Base-by-base conservation (phyloP, 768 basidiomycete genomes). In the Psilocybe cyanescens region DNA sequence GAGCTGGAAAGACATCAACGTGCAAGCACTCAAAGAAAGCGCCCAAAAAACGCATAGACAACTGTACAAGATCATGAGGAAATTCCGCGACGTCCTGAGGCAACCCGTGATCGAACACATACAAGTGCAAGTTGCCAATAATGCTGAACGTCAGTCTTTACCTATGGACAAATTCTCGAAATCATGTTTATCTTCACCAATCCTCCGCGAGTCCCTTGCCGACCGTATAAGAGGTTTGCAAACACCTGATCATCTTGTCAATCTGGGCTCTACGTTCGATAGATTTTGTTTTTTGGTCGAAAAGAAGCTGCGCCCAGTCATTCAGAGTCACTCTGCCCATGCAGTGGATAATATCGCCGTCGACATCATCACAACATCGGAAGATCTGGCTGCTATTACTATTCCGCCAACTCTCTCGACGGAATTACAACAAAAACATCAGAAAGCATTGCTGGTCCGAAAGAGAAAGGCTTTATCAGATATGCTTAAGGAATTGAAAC, bases 1-100 rank as follows among this genome's bases (percentile, higher is more conserved):
- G 1, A 98, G 95, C 69, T 99, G 97, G 97, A 97, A 92, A 74
- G 97, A 99, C 70, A 79, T 95, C 70, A 99, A 99, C 68, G 91
- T 99, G 8, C 90, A 93, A 64, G 95, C 97, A 2, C 81, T 99
- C 60, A 92, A 91, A 72, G 89, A 91, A 62, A 97, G 95, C 70
- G 95, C 97, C 0, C 87, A 91, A 61, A 87, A 82, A 68, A 95
- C 94, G 1, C 97, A 99, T 72, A 89, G 88, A 60, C 93, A 96
- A 64, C 79, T 99, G 2, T 95, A 94, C 83, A 94, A 93, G 72
- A 83, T 87, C 64, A 85, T 98, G 61, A 86, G 94, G 55, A 97
- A 94, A 77, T 97, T 95, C 79, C 86, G 95, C n/a, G 91, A 94
- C 47, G 73, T 93, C 24, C 80, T 99, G n/a, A 86, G 89, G 48